Evolutionary conservation across 768 basidiomycete species (phyloP), one percentile per base, ranked within the genome.

Genomic region (Multifurca ochricompacta): DNA sequence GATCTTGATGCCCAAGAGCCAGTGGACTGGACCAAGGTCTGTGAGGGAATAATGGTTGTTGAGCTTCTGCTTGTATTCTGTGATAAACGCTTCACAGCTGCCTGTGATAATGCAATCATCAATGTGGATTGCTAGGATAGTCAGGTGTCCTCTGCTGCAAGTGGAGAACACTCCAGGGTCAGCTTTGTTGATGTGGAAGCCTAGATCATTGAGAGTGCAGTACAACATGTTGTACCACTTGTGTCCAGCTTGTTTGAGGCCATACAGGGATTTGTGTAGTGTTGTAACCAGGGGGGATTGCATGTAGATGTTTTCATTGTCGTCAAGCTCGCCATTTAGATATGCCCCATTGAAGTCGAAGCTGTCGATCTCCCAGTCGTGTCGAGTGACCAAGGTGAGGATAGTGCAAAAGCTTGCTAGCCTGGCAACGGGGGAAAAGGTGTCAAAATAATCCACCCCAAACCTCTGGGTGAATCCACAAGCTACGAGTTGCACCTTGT

Each of bases 401-500:
- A 71, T 55, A 9, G 47, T 25, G 9, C 54, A 28, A 8, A 70
- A 46, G 0, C 63, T 64, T 5, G 67, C 64, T 9, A 68, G 62
- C 8, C 56, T 43, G 1, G 66, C 58, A 0, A 68, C 64, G 0
- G 67, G 67, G 0, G 66, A 61, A 37, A 59, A 70, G 0, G 67
- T 70, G 8, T 69, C 68, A 30, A 59, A 51, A 41, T 66, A 77
- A 44, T 77, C 71, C 4, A 70, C 41, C 2, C 72, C 71, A 3
- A 60, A 64, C 1, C 66, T 61, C 35, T 79, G 75, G 0, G 67
- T 64, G 62, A 66, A 76, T 0, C 74, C 74, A 50, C 73, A 65
- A 0, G 72, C 73, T 0, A 76, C 73, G 1, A 78, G 67, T 11
- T 71, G 56, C 9, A 68, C 74, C 61, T 77, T 75, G 63, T 56